phyloP scores from a whole-genome alignment of 1,284 basidiomycete genomes.

The Cronartium ribicola region DNA sequence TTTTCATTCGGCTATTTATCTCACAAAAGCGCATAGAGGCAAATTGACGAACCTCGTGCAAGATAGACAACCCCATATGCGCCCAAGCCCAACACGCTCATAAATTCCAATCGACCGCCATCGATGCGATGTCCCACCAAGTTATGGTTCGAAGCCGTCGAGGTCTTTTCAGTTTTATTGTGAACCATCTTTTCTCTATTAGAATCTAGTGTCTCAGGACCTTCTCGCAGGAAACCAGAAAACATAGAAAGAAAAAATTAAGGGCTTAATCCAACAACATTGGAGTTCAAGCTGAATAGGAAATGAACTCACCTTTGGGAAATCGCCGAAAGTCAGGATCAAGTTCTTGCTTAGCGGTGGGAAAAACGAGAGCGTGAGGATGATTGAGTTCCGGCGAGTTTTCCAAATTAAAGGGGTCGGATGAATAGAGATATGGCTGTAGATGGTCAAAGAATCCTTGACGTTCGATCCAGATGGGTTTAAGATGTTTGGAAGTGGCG shows the following conservation, averaged over 20 bases:
- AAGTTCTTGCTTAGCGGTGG: constrained; percentile 25
- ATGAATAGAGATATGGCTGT: constrained; percentile 27
- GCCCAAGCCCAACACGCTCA: constrained; percentile 84
- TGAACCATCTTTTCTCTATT: constrained; percentile 28
- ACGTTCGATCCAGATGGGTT: neutral
- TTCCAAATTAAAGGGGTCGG: constrained; percentile 26
- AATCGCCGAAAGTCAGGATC: constrained; percentile 28
- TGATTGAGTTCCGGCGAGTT: constrained; percentile 33
- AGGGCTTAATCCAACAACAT: neutral
- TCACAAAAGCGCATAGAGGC: constrained; percentile 49
- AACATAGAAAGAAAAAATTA: neutral
- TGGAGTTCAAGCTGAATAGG: neutral
- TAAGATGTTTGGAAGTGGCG: neutral
- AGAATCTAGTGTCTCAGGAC: constrained; percentile 23
- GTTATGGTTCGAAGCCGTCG: constrained; percentile 46
- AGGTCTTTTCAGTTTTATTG: constrained; percentile 13
- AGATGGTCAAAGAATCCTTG: constrained; percentile 26
- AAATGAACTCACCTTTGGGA: constrained; percentile 15
- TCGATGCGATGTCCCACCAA: constrained; percentile 53
- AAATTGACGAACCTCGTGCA: constrained; percentile 60
- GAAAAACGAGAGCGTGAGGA: constrained; percentile 17
- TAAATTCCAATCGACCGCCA: constrained; percentile 65
- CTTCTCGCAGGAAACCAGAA: constrained; percentile 4
- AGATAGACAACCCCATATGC: constrained; percentile 96
- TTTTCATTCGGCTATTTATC: neutral